Evolutionary conservation across 2,329 filamentous ascomycete genomes (phyloP).

Genomic region (Ilyonectria mors-panacis): DNA sequence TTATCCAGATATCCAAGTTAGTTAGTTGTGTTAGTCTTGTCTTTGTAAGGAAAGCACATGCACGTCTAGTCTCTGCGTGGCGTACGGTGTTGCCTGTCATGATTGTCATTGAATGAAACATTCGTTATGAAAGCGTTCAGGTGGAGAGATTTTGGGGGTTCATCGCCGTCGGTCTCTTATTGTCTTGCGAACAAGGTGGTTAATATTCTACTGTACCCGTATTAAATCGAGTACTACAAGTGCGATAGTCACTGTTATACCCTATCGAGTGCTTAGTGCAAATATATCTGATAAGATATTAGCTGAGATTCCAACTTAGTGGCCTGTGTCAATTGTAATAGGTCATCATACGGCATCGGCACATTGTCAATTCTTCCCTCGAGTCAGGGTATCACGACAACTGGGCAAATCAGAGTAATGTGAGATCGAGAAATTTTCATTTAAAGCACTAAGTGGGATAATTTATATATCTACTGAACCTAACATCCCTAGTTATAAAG

Average conservation of each 20-base stretch:
- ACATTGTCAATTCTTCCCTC: no score
- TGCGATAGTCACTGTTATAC: background rate
- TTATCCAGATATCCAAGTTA: no score
- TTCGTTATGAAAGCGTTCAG: background rate
- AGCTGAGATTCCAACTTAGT: background rate
- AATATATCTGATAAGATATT: background rate
- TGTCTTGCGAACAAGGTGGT: background rate
- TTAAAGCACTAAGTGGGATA: no score
- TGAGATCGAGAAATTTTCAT: no score
- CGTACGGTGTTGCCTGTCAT: background rate
- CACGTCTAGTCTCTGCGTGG: background rate
- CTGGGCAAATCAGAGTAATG: no score
- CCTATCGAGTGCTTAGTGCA: background rate
- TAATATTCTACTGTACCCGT: background rate
- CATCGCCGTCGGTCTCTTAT: background rate
- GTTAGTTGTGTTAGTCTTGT: background rate
- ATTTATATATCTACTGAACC: no score
- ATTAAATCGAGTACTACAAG: background rate
- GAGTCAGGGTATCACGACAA: no score
- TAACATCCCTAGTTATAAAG: no score
- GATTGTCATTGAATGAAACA: background rate
- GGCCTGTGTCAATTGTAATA: no score
- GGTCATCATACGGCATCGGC: no score
- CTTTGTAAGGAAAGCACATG: background rate
- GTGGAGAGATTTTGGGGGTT: background rate